Evolutionary conservation across 345 rosid genomes (phyloP).

Genomic region (Abelmoschus esculentus): DNA sequence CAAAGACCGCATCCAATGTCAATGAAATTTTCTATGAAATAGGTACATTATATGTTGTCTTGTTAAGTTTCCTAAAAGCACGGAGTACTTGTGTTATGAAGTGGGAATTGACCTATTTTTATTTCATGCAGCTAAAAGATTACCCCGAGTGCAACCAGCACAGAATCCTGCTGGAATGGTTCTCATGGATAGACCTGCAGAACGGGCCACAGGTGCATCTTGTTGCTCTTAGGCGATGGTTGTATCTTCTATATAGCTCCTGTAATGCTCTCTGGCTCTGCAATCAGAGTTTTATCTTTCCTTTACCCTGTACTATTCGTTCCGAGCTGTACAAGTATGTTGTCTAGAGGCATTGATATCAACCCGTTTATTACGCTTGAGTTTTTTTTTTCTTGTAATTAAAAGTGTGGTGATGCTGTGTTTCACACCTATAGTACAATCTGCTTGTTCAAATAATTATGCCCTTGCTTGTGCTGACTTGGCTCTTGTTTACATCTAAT

Average conservation of each 20-base stretch:
- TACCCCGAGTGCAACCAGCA: slow-evolving; percentile 79
- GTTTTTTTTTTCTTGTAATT: slow-evolving; percentile 15
- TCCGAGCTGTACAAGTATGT: slow-evolving; percentile 23
- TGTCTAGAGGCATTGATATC: slow-evolving; percentile 4
- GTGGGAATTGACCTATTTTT: neutral
- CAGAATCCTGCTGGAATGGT: slow-evolving; percentile 85
- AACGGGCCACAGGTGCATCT: slow-evolving; percentile 55
- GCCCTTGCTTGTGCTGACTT: neutral
- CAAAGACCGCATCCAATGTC: slow-evolving; percentile 81
- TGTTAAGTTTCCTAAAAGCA: neutral
- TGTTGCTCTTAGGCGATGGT: slow-evolving; percentile 53
- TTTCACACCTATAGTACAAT: neutral
- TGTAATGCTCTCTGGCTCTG: slow-evolving; percentile 13
- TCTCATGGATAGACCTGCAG: slow-evolving; percentile 69
- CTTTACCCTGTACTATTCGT: slow-evolving; percentile 7
- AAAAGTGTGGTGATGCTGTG: neutral
- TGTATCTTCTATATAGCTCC: slow-evolving; percentile 20
- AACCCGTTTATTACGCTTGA: slow-evolving; percentile 13
- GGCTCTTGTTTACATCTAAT: too few relatives aligned
- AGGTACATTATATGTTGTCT: neutral
- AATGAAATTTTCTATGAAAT: slow-evolving; percentile 59
- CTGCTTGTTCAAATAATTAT: slow-evolving; percentile 1
- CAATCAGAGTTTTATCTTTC: slow-evolving; percentile 3
- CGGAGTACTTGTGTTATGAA: neutral
- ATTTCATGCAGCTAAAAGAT: slow-evolving; percentile 50